phyloP scores from a whole-genome alignment of 805 yeast genomes.

The Groenewaldozyma salmanticensis region DNA sequence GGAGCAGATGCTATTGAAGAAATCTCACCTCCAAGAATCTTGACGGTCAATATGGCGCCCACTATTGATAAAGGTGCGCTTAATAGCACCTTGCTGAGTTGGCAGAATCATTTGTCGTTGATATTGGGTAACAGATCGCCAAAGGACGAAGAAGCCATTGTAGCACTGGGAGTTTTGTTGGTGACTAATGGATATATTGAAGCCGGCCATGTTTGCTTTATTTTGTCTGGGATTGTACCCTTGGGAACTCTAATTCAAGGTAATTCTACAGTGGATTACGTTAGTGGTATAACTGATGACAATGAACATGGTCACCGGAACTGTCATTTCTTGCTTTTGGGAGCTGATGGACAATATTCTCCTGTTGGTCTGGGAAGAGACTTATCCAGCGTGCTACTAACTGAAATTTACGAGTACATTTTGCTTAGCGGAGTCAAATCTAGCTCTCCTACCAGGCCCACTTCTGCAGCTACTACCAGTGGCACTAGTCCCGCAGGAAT shows the following conservation, averaged over 20 bases:
- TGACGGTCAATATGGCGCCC: constrained; percentile 9
- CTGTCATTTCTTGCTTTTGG: constrained; percentile 14
- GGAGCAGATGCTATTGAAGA: constrained; percentile 43
- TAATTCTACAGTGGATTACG: background rate
- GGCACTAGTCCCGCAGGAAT: constrained; percentile 3
- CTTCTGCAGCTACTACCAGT: constrained; percentile 3
- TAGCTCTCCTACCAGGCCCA: constrained; percentile 26
- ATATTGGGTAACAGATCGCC: constrained; percentile 24
- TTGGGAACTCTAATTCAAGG: constrained; percentile 21
- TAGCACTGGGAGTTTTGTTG: constrained; percentile 30
- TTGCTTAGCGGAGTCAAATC: no score
- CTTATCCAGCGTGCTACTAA: constrained; percentile 41
- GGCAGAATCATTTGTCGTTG: constrained; percentile 26
- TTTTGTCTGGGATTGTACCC: constrained; percentile 23
- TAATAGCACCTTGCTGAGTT: constrained; percentile 17
- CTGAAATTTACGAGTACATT: constrained; percentile 62
- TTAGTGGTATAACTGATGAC: constrained; percentile 9
- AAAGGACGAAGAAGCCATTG: constrained; percentile 22
- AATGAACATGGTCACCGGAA: background rate
- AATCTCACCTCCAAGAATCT: constrained; percentile 29
- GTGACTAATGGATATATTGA: constrained; percentile 28
- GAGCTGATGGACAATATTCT: constrained; percentile 17
- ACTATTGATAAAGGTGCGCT: constrained; percentile 7
- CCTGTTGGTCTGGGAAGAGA: constrained; percentile 36
- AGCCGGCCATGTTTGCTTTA: constrained; percentile 33